A percentile compares a stretch with the other conserved stretches of the same genome.
phyloP scores from a whole-genome alignment of 2,329 filamentous ascomycete genomes.

The Paramyrothecium roridum region DNA sequence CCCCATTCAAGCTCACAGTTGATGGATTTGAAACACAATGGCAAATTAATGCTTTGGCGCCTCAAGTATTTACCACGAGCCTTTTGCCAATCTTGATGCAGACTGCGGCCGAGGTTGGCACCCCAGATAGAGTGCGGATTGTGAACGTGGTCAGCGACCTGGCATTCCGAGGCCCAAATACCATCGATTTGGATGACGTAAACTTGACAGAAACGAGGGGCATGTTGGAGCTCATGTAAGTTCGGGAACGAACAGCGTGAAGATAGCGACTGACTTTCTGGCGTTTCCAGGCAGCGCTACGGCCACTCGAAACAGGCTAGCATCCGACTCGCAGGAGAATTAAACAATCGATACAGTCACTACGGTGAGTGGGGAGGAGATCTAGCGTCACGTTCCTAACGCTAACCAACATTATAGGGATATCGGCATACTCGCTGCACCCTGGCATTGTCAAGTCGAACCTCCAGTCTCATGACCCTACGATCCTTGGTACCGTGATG shows the following conservation, averaged over 20 bases:
- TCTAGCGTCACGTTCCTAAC: background rate
- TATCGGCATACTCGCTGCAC: slow-evolving; percentile 19
- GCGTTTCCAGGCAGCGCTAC: slow-evolving; percentile 10
- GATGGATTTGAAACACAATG: slow-evolving; percentile 17
- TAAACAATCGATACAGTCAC: slow-evolving; percentile 13
- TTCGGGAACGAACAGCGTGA: background rate
- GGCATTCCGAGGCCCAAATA: slow-evolving; percentile 11
- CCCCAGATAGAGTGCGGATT: slow-evolving; percentile 13
- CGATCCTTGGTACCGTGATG: slow-evolving; percentile 10
- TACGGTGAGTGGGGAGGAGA: slow-evolving; percentile 1
- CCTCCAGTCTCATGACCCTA: slow-evolving; percentile 12
- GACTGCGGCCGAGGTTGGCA: slow-evolving; percentile 6
- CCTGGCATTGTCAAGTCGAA: slow-evolving; percentile 15
- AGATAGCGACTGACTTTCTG: background rate
- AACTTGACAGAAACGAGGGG: slow-evolving; percentile 16
- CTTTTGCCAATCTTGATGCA: slow-evolving; percentile 12
- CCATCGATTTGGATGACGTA: slow-evolving; percentile 15
- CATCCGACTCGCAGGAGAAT: slow-evolving; percentile 13
- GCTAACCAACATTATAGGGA: slow-evolving; percentile 5
- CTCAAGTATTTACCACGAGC: slow-evolving; percentile 12
- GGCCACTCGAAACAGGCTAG: slow-evolving; percentile 16
- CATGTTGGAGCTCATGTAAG: slow-evolving; percentile 12
- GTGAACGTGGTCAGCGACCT: slow-evolving; percentile 20
- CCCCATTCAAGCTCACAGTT: slow-evolving; percentile 13
- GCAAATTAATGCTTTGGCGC: slow-evolving; percentile 17